Base-by-base conservation (phyloP, 768 basidiomycete genomes). In the Macrolepiota fuliginosa region DNA sequence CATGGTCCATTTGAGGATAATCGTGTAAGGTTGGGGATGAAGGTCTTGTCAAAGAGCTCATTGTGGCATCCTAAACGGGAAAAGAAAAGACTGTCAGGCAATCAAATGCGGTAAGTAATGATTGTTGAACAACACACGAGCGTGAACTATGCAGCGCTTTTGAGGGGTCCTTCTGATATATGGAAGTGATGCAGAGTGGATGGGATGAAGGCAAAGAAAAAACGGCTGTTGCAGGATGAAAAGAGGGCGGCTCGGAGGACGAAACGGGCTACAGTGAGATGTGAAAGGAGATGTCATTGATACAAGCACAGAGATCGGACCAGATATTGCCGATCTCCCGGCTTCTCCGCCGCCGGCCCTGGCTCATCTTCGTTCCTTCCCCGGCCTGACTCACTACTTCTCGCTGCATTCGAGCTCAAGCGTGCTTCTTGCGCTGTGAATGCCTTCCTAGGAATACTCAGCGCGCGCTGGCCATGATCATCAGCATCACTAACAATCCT, bases 1-100 rank as follows among this genome's bases (percentile, higher is more conserved):
- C 57, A 17, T 58, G 57, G 29, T 15, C 22, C 24, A 50, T 51
- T 27, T 58, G 57, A 50, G 47, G 49, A 49, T 46, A 29, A 36
- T 39, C 49, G 22, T 58, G 32, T 32, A 35, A 17, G 32, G 25
- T 40, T 4, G 55, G 49, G 36, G 57, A 58, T n/a, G 49, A 51
- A 12, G 57, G 49, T 27, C 57, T 37, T 22, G 57, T 51, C 25
- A 36, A 39, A 40, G 46, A 32, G 35, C 24, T 58, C 57, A 58
- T 58, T 24, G 13, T 39, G 12, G 45, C 56, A 47, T 36, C n/a
- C 56, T 32, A 32, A 22, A 57, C 6, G 32, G 29, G 45, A 36
- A 32, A 47, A 46, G 45, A 36, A 29, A 50, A n/a, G 45, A 50
- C 7, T 12, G 15, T 37, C 36, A 58, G 57, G 19, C n/a, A 24